Conservation (phyloP, 495 filamentous ascomycete genomes). For the Neurospora intermedia region DNA sequence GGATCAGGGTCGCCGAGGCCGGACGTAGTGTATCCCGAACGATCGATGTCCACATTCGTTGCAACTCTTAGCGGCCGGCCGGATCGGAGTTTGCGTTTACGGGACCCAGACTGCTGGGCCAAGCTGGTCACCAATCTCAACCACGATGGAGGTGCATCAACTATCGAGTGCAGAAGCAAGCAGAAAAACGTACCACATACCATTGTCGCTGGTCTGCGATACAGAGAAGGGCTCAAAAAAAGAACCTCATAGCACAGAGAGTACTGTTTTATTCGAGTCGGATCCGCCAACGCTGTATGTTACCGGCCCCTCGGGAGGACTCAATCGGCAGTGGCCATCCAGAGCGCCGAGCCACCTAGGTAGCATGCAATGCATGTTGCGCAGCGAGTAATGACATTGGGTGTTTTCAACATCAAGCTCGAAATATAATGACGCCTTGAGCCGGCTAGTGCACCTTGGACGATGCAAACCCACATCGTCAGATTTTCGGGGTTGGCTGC, state of each 20-base stretch:
- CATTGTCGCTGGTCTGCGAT: background rate
- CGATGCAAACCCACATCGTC: background rate
- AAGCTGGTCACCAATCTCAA: background rate
- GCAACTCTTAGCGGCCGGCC: background rate
- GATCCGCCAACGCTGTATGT: background rate
- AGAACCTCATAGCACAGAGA: background rate
- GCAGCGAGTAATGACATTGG: slow-evolving; percentile 8
- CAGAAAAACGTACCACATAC: background rate
- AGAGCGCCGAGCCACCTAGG: background rate
- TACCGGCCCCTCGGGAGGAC: slow-evolving; percentile 14
- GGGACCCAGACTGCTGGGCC: slow-evolving; percentile 5
- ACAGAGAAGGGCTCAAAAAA: background rate
- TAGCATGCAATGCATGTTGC: slow-evolving; percentile 9
- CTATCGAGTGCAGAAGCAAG: background rate
- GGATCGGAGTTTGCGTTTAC: background rate
- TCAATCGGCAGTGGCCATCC: background rate
- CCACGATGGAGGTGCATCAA: background rate
- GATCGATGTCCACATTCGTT: background rate
- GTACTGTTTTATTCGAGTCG: background rate
- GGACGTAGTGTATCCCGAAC: background rate
- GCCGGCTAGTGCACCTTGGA: slow-evolving; percentile 11
- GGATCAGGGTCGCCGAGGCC: background rate
- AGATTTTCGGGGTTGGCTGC: background rate
- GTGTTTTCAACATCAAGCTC: background rate
- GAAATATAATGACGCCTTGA: slow-evolving; percentile 3